Base-by-base conservation (phyloP, 1,284 basidiomycete species). In the Cryptococcus sp. region DNA sequence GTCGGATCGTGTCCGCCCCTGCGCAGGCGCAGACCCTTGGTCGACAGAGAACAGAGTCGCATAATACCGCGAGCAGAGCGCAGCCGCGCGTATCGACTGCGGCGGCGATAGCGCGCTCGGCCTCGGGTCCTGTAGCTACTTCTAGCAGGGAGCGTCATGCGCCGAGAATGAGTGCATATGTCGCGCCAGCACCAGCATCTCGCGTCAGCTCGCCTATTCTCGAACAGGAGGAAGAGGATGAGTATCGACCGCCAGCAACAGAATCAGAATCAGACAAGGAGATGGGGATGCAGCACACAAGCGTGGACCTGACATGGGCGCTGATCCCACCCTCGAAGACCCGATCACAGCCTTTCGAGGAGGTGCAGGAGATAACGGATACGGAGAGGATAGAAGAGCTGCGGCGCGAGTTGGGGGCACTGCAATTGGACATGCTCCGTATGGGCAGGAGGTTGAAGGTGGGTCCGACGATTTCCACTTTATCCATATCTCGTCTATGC, bases 341-440 rank as follows among this genome's bases (percentile, higher is more conserved):
- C 5, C 41, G 17, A 38, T 17, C 2, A 31, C 19, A n/a, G 52
- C 20, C 6, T 19, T 27, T 0, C 22, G 20, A 45, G 50, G n/a
- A 22, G 52, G 13, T 35, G 31, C 35, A 44, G 41, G 27, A 38
- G 3, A 22, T 50, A 50, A 49, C 19, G 8, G 60, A 60, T n/a
- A 25, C 15, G n/a, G 59, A 60, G 27, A 35, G 27, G 46, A 56
- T 62, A 3, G 67, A 66, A 42, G 60, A 66, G 57, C 50, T 69
- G 58, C 54, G 62, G 1, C 59, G 59, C 45, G 68, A 70, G 55
- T 64, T 73, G 40, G 62, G 60, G 7, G 65, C 68, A 50, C 51
- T 73, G 47, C 70, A 72, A 48, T 25, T 73, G 31, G 70, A 73
- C 57, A 72, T 73, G 69, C 53, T 73, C 20, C 56, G 70, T 39